Base-by-base conservation (phyloP, 148 eudicot species). In the Bassia scoparia region DNA sequence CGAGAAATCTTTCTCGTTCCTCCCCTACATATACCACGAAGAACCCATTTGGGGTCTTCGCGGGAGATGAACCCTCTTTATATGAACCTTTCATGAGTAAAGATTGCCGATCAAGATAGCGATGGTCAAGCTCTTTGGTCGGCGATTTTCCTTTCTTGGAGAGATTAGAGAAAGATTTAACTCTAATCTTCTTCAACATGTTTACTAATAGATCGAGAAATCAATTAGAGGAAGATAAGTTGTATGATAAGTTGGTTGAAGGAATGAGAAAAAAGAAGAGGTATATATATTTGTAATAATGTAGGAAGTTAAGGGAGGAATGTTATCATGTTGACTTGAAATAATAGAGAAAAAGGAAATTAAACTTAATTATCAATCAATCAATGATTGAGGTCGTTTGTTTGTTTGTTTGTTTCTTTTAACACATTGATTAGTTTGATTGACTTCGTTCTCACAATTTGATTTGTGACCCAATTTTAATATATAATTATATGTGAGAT, bases 21-120 rank as follows among this genome's bases (percentile, higher is more conserved):
- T 87, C 93, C 13, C 96, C 98, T 4, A 84, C 92, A 23, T 93
- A 93, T 13, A 90, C 74, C 1, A 85, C 89, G 13, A 90, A 81
- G 44, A 76, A 83, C 30, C 98, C 98, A 0, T 68, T 46, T 8
- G 92, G 91, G 4, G 83, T 82, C 17, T 48, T 50, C 8, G 76
- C 24, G 31, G 72, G 8, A 5, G 83, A 60, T 2, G 70, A 33
- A 2, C 23, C 72, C n/a, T 70, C 82, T 31, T 74, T 78, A 0
- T 58, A 66, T 1, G 56, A 18, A 11, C 77, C 83, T 73, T 68
- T 64, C 3, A 66, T 59, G 13, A 88, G 81, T 62, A 90, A 65
- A 29, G 74, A 69, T 44, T 84, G 79, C 21, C 69, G 43, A 27
- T 85, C 74, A 18, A 10, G 20, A 29, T 14, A 5, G 27, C 52